phyloP scores from a whole-genome alignment of 805 yeast species.

The Huiozyma naganishii region DNA sequence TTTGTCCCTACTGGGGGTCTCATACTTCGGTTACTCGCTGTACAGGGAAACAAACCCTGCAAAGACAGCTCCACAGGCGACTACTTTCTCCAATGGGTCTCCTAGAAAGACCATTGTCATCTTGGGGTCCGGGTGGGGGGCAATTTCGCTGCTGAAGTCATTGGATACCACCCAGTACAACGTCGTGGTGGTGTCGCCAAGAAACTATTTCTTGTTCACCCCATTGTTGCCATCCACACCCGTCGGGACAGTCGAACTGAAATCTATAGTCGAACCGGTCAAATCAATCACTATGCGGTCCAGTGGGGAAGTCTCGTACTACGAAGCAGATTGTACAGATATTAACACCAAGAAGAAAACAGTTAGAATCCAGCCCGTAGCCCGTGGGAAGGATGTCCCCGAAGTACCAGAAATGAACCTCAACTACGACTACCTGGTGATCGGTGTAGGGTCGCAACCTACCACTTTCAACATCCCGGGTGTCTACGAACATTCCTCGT shows the following conservation, averaged over 20 bases:
- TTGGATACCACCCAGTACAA: slow-evolving; percentile 81
- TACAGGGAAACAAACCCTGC: slow-evolving; percentile 54
- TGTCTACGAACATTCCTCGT: slow-evolving; percentile 77
- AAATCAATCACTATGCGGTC: slow-evolving; percentile 74
- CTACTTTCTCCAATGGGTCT: slow-evolving; percentile 36
- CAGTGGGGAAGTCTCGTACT: slow-evolving; percentile 66
- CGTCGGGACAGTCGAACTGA: slow-evolving; percentile 81
- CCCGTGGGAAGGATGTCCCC: slow-evolving; percentile 31
- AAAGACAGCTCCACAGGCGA: slow-evolving; percentile 50
- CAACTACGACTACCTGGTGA: slow-evolving; percentile 71
- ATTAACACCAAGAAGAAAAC: slow-evolving; percentile 64
- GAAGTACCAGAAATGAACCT: slow-evolving; percentile 32
- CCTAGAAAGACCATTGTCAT: slow-evolving; percentile 44
- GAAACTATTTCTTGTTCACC: slow-evolving; percentile 91
- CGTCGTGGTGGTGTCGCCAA: slow-evolving; percentile 83
- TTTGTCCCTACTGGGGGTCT: slow-evolving; percentile 31
- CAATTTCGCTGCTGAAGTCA: slow-evolving; percentile 72
- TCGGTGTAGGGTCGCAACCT: slow-evolving; percentile 93
- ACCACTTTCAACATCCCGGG: slow-evolving; percentile 94
- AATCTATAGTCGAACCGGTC: slow-evolving; percentile 91
- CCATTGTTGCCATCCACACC: slow-evolving; percentile 94
- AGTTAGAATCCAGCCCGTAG: slow-evolving; percentile 50
- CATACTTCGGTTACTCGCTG: slow-evolving; percentile 51
- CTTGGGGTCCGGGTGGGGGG: slow-evolving; percentile 92
- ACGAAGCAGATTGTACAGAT: slow-evolving; percentile 83